phyloP scores from a whole-genome alignment of 495 filamentous ascomycete species.

The Pseudoneurospora amorphoporcata region DNA sequence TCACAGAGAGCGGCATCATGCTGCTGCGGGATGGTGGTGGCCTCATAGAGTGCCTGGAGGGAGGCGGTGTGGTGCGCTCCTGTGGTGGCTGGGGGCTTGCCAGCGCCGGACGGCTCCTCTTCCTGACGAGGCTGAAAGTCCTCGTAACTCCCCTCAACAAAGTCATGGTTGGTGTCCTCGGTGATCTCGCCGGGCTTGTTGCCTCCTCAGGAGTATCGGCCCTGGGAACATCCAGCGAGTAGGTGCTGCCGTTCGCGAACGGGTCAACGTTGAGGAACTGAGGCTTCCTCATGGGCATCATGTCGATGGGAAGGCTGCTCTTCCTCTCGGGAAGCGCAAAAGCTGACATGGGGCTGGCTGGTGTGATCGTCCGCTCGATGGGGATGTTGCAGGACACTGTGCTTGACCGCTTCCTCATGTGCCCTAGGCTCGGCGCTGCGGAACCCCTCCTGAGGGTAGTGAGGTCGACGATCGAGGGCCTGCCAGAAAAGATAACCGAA shows the following conservation, averaged over 20 bases:
- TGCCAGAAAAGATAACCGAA: conserved; percentile 38
- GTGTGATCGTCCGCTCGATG: conserved; percentile 19
- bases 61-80: neutral
- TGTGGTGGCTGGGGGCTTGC: conserved; percentile 8
- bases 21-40: neutral
- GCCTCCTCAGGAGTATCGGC: conserved; percentile 10
- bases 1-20: neutral
- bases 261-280: conserved; percentile 39
- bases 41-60: neutral
- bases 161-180: conserved; percentile 27
- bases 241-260: conserved; percentile 28
- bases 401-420: conserved; percentile 17
- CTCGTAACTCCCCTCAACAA: conserved; percentile 34
- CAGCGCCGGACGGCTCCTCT: conserved; percentile 35
- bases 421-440: conserved; percentile 23
- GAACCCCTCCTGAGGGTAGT: conserved; percentile 24
- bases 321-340: conserved; percentile 17
- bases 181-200: conserved; percentile 15
- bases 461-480: conserved; percentile 37
- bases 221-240: conserved; percentile 23
- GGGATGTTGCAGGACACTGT: conserved; percentile 9
- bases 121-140: conserved; percentile 35
- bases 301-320: conserved; percentile 24
- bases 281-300: conserved; percentile 26
- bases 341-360: conserved; percentile 20